Conservation (phyloP, 805 yeast genomes). For the Starmerella geochares region DNA sequence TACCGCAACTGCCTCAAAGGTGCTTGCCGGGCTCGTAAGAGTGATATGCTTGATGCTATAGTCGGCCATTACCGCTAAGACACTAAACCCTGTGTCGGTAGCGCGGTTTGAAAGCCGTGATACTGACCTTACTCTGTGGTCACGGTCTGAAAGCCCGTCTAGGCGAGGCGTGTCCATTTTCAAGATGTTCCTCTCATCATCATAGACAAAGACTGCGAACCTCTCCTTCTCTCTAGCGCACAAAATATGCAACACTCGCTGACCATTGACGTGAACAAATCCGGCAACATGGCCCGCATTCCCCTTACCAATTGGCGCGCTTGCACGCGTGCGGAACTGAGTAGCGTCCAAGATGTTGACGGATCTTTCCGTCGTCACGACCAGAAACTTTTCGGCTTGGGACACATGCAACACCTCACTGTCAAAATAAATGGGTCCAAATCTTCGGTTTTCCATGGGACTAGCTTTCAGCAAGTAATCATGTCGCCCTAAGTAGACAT, state of each 20-base stretch:
- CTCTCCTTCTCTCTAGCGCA: neutral
- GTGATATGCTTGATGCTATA: neutral
- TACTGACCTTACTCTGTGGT: neutral
- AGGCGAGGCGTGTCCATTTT: neutral
- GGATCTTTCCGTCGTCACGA: neutral
- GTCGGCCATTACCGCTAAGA: neutral
- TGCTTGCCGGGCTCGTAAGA: neutral
- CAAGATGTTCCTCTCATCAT: neutral
- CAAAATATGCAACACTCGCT: neutral
- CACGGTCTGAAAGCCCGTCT: neutral
- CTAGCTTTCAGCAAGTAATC: neutral
- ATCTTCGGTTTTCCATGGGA: conserved; percentile 2
- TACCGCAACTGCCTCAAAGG: neutral
- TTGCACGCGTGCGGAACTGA: neutral
- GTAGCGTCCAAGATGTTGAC: neutral
- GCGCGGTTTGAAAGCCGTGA: neutral
- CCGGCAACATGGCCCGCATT: conserved; percentile 1
- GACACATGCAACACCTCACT: neutral
- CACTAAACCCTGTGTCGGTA: neutral
- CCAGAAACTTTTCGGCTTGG: neutral
- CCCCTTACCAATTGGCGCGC: neutral
- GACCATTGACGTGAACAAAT: neutral
- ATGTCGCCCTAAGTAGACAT: neutral
- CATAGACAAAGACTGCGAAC: neutral
- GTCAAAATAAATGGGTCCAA: neutral